Evolutionary conservation across 441 rosid genomes (phyloP).

Genomic region (Metrosideros polymorpha): DNA sequence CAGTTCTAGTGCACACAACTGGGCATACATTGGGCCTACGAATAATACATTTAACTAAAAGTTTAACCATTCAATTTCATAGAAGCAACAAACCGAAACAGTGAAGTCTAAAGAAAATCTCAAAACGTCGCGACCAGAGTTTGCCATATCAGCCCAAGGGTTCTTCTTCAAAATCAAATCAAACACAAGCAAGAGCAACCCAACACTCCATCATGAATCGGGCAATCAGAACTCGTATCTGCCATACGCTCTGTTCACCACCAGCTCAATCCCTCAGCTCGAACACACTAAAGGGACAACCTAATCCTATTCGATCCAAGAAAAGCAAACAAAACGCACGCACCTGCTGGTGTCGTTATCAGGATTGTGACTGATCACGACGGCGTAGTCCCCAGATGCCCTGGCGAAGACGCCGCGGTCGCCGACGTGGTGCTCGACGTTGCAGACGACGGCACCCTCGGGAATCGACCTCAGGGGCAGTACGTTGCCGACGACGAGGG

Average conservation of each 20-base stretch:
- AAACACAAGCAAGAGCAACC: background rate
- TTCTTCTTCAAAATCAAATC: background rate
- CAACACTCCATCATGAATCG: background rate
- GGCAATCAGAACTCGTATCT: background rate
- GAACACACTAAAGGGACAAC: background rate
- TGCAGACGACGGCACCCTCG: slow-evolving; percentile 69
- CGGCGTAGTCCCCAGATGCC: slow-evolving; percentile 66
- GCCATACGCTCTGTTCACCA: background rate
- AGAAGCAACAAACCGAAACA: background rate
- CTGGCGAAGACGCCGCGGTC: slow-evolving; percentile 72
- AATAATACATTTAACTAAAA: background rate
- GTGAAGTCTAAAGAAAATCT: background rate
- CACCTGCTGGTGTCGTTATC: slow-evolving; percentile 69
- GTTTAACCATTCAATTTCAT: background rate
- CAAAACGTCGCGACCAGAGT: background rate
- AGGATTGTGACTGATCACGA: slow-evolving; percentile 67
- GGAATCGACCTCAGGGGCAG: slow-evolving; percentile 62
- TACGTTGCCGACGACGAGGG: slow-evolving; percentile 61
- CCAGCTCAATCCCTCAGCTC: background rate
- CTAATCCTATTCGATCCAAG: background rate
- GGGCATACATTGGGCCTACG: background rate
- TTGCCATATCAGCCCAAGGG: background rate
- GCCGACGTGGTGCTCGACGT: slow-evolving; percentile 73
- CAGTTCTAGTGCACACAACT: background rate
- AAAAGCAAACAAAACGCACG: background rate